These are phyloP conservation scores for Ensete ventricosum DNA, from an alignment of 176 grass and related monocot genomes.

Conservation along the genomic window DNA sequence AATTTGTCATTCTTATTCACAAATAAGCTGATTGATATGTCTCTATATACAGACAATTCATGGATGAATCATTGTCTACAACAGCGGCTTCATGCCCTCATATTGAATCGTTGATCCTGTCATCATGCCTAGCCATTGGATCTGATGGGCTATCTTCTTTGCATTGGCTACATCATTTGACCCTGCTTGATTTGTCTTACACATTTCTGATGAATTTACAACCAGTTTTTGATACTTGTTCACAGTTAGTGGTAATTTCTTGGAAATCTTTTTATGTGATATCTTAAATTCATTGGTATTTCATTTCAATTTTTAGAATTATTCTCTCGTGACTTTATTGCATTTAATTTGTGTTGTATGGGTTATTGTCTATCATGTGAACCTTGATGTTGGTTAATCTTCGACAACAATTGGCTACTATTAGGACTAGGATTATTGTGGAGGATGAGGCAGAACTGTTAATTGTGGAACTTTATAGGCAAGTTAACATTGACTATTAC, in stretches of 20 bases:
- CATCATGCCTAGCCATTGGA: constrained; percentile 66
- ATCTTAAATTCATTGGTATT: neutral
- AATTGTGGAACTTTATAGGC: too few species aligned
- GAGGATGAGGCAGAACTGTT: too few species aligned
- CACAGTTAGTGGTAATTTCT: constrained; percentile 50
- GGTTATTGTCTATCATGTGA: too few species aligned
- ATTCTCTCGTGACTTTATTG: too few species aligned
- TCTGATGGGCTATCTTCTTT: constrained; percentile 70
- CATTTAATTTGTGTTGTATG: neutral
- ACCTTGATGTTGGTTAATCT: too few species aligned
- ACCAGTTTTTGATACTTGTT: constrained; percentile 80
- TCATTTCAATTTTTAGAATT: neutral
- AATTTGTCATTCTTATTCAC: constrained; percentile 11
- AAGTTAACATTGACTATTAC: too few species aligned
- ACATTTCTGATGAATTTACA: constrained; percentile 88
- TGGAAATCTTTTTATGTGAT: neutral
- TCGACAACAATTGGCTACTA: too few species aligned
- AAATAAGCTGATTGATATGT: constrained; percentile 15
- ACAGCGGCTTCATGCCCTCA: constrained; percentile 49
- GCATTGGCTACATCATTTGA: constrained; percentile 53
- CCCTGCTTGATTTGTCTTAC: constrained; percentile 89
- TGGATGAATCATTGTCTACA: constrained; percentile 68
- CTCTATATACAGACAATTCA: constrained; percentile 51
- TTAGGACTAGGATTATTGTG: too few species aligned
- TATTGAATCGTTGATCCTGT: constrained; percentile 68